phyloP scores from a whole-genome alignment of 2,329 filamentous ascomycete species.

The Stemphylium lycopersici region DNA sequence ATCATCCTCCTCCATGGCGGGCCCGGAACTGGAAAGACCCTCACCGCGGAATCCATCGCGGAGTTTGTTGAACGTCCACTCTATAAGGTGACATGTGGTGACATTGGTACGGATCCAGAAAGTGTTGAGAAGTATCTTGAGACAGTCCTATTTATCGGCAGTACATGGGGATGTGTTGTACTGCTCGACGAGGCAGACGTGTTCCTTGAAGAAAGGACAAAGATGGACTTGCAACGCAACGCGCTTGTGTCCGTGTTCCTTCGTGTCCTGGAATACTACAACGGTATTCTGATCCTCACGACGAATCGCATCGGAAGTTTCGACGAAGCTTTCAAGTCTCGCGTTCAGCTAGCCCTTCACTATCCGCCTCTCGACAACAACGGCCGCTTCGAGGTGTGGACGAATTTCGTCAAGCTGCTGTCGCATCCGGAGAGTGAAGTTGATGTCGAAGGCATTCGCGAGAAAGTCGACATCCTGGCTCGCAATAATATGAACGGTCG shows the following conservation, averaged over 20 bases:
- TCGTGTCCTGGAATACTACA: conserved; percentile 50
- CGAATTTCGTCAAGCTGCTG: neutral
- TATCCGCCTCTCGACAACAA: neutral
- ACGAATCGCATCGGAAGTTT: conserved; percentile 50
- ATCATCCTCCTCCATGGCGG: conserved; percentile 24
- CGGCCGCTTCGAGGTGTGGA: conserved; percentile 13
- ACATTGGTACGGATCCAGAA: conserved; percentile 12
- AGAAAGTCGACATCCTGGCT: no score
- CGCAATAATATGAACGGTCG: no score
- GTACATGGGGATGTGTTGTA: conserved; percentile 54
- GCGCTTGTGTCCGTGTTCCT: conserved; percentile 35
- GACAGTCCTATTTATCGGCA: neutral
- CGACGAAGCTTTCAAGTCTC: conserved; percentile 48
- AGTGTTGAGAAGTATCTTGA: conserved; percentile 14
- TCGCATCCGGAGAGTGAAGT: no score
- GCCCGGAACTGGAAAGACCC: conserved; percentile 24
- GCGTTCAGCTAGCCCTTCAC: no score
- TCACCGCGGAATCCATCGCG: conserved; percentile 12
- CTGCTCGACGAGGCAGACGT: conserved; percentile 50
- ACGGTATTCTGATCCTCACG: conserved; percentile 53
- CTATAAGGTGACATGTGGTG: neutral
- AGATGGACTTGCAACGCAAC: conserved; percentile 23
- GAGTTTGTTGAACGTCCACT: conserved; percentile 5
- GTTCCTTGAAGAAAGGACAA: conserved; percentile 58
- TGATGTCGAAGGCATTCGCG: no score